Conservation (phyloP, 331 rosid genomes). For the Malus hybrid region DNA sequence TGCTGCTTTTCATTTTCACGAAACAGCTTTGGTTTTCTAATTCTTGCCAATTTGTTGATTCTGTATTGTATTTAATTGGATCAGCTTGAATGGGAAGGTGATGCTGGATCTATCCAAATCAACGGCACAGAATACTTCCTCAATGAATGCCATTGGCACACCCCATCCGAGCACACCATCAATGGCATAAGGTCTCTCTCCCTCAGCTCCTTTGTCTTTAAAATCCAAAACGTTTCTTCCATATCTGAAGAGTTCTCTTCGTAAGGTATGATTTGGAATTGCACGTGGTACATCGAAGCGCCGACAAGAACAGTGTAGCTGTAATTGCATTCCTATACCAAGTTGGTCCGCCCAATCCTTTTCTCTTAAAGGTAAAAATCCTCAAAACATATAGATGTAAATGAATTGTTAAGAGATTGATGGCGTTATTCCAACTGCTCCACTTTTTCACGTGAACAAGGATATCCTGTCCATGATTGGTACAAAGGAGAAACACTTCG, state of each 20-base stretch:
- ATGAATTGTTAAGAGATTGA: not conserved
- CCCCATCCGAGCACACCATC: conserved; percentile 26
- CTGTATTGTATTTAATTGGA: not conserved
- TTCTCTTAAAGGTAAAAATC: conserved; percentile 17
- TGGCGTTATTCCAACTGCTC: not conserved
- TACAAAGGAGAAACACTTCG: conserved; percentile 18
- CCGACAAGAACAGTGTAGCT: conserved; percentile 7
- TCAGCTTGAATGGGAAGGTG: conserved; percentile 22
- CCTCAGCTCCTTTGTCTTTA: not conserved
- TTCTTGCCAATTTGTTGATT: not conserved
- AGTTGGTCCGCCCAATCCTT: conserved; percentile 12
- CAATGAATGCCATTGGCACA: conserved; percentile 32
- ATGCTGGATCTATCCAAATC: conserved; percentile 25
- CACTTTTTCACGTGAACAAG: conserved; percentile 28
- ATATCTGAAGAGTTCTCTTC: not conserved
- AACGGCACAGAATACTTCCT: conserved; percentile 19
- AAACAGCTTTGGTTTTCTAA: not conserved
- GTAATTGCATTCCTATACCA: conserved; percentile 16
- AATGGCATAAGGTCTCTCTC: conserved; percentile 22
- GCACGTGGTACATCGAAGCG: conserved; percentile 23
- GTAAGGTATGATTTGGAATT: conserved; percentile 27
- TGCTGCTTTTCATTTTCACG: not conserved
- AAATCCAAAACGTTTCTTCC: not conserved
- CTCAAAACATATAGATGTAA: not conserved
- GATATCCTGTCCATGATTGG: conserved; percentile 21